phyloP scores from a whole-genome alignment of 2,329 filamentous ascomycete genomes.

The Acephala macrosclerotiorum region DNA sequence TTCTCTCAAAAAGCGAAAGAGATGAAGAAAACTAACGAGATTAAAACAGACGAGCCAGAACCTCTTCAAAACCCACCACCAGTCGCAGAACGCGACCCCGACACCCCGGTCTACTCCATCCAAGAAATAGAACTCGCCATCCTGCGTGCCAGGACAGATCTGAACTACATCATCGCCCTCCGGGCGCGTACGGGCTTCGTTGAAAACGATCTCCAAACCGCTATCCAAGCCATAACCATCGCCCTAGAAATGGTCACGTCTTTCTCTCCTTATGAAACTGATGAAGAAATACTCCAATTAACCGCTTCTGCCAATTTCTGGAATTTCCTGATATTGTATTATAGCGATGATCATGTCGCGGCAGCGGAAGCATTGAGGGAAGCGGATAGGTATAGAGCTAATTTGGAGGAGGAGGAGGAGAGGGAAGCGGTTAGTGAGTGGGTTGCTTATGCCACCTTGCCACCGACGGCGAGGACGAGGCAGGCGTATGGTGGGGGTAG shows the following conservation, averaged over 20 bases:
- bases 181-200: background rate
- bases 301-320: background rate
- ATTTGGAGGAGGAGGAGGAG: background rate
- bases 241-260: background rate
- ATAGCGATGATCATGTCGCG: background rate
- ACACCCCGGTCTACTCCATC: background rate
- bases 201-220: background rate
- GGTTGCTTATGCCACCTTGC: background rate
- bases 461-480: background rate
- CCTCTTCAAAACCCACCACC: background rate
- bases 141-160: background rate
- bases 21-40: background rate
- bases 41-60: background rate
- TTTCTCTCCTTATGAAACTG: background rate
- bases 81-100: background rate
- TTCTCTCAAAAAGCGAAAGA: background rate
- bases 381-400: too few species aligned
- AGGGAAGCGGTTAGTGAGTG: background rate
- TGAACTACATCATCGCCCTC: background rate
- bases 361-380: background rate
- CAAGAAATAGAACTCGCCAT: background rate
- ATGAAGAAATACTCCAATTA: background rate
- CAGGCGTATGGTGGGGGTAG: background rate
- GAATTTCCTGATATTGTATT: background rate
- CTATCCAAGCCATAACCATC: background rate